These are phyloP conservation scores for Tremella yokohamensis DNA, from an alignment of 768 basidiomycete genomes.

Conservation along the genomic window DNA sequence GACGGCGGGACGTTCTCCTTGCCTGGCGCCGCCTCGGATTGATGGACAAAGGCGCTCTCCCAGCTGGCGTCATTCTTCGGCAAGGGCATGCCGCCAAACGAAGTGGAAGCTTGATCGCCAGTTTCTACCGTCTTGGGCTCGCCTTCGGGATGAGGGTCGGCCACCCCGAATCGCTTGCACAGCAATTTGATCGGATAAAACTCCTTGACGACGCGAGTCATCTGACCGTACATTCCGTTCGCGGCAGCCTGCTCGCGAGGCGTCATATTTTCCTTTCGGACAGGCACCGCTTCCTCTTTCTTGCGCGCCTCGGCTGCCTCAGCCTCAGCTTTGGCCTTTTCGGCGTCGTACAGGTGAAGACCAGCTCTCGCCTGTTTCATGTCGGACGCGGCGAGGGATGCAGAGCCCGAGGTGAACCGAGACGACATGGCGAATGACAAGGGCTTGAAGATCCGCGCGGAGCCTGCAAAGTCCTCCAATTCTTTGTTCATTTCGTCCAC, in stretches of 20 bases:
- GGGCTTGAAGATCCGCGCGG: slow-evolving; percentile 86
- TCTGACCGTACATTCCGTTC: slow-evolving; percentile 80
- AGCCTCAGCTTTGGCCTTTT: slow-evolving; percentile 47
- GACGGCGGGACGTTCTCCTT: slow-evolving; percentile 4
- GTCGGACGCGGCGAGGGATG: slow-evolving; percentile 49
- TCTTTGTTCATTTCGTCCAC: slow-evolving; percentile 74
- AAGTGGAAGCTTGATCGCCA: background rate
- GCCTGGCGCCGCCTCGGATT: slow-evolving; percentile 5
- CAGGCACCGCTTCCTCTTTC: slow-evolving; percentile 44
- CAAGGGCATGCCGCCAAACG: slow-evolving; percentile 17
- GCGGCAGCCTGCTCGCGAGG: slow-evolving; percentile 78
- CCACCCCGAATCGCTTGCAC: slow-evolving; percentile 90
- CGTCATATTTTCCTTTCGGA: slow-evolving; percentile 53
- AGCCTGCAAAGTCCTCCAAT: slow-evolving; percentile 76
- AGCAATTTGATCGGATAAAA: slow-evolving; percentile 83
- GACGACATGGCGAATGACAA: slow-evolving; percentile 87
- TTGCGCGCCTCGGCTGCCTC: slow-evolving; percentile 31
- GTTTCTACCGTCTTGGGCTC: slow-evolving; percentile 20
- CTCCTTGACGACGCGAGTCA: slow-evolving; percentile 69
- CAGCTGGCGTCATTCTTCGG: slow-evolving; percentile 43
- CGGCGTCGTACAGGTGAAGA: slow-evolving; percentile 53
- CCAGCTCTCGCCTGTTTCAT: slow-evolving; percentile 52
- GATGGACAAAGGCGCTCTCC: slow-evolving; percentile 44
- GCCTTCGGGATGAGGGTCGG: slow-evolving; percentile 69
- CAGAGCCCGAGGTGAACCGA: slow-evolving; percentile 78